Percentiles rank a stretch among this genome's conserved stretches.
These are phyloP conservation scores for Clonostachys rhizophaga DNA, from an alignment of 2,329 filamentous ascomycete species.

Conservation along the genomic window DNA sequence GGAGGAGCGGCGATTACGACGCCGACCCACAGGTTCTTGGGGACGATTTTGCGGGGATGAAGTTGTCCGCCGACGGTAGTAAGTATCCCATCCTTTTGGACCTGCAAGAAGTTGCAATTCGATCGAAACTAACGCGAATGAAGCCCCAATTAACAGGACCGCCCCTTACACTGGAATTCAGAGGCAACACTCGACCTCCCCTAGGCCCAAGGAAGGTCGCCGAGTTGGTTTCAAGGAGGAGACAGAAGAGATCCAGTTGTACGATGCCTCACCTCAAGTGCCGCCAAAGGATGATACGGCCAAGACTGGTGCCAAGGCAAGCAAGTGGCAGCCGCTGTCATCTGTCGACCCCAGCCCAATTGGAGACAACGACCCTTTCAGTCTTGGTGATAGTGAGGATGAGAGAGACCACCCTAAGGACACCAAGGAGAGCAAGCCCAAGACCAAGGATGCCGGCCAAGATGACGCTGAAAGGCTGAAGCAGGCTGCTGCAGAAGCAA, in stretches of 20 bases:
- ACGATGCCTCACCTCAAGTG: slow-evolving; percentile 58
- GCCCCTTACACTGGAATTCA: slow-evolving; percentile 75
- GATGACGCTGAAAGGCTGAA: slow-evolving; percentile 60
- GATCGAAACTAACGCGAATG: background rate
- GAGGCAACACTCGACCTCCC: slow-evolving; percentile 50
- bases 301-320: slow-evolving; percentile 56
- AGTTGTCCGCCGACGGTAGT: slow-evolving; percentile 59
- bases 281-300: slow-evolving; percentile 44
- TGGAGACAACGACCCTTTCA: slow-evolving; percentile 91
- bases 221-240: slow-evolving; percentile 55
- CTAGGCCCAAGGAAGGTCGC: slow-evolving; percentile 41
- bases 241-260: slow-evolving; percentile 72
- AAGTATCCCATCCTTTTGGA: slow-evolving; percentile 21
- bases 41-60: slow-evolving; percentile 79
- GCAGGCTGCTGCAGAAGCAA: slow-evolving; percentile 59
- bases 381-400: slow-evolving; percentile 90
- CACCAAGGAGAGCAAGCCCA: slow-evolving; percentile 29
- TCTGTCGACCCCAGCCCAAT: slow-evolving; percentile 78
- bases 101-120: background rate
- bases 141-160: slow-evolving; percentile 44
- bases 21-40: slow-evolving; percentile 86
- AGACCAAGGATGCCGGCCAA: slow-evolving; percentile 48
- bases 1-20: slow-evolving; percentile 84
- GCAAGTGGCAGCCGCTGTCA: slow-evolving; percentile 96
- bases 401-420: slow-evolving; percentile 62